Conservation (phyloP, 1,284 basidiomycete species). For the Leccinum pallidistipes region DNA sequence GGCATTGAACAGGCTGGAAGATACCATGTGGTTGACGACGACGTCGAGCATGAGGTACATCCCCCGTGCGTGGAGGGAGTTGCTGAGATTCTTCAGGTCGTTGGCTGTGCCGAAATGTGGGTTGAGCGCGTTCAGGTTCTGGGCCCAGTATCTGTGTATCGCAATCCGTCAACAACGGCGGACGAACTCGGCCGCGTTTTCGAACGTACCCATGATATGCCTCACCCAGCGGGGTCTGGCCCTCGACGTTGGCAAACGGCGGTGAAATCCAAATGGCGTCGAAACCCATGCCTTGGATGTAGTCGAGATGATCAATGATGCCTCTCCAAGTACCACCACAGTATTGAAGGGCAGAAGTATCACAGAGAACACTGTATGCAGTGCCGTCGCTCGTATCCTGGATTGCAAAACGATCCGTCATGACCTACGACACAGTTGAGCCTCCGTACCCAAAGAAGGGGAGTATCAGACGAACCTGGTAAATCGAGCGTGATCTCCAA, state of each 20-base stretch:
- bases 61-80: slow-evolving; percentile 60
- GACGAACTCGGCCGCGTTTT: neutral
- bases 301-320: slow-evolving; percentile 71
- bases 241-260: slow-evolving; percentile 63
- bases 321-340: slow-evolving; percentile 78
- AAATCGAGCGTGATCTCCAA: slow-evolving; percentile 43
- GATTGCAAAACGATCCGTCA: slow-evolving; percentile 76
- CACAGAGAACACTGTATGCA: slow-evolving; percentile 41
- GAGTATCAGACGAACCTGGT: slow-evolving; percentile 34
- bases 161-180: neutral
- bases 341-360: slow-evolving; percentile 55
- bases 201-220: slow-evolving; percentile 57
- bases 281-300: slow-evolving; percentile 76
- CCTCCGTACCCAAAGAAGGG: neutral
- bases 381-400: slow-evolving; percentile 44
- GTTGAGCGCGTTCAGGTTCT: slow-evolving; percentile 62
- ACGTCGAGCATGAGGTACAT: slow-evolving; percentile 84
- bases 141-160: slow-evolving; percentile 52
- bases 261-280: slow-evolving; percentile 74
- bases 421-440: slow-evolving; percentile 36
- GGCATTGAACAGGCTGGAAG: slow-evolving; percentile 31
- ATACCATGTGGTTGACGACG: slow-evolving; percentile 70
- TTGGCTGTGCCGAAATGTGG: slow-evolving; percentile 61
- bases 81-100: slow-evolving; percentile 63
- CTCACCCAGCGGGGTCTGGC: slow-evolving; percentile 59